A percentile compares a stretch with the other conserved stretches of the same genome.
Conservation (phyloP, 768 basidiomycete genomes). For the Boletus tylopilopsis region DNA sequence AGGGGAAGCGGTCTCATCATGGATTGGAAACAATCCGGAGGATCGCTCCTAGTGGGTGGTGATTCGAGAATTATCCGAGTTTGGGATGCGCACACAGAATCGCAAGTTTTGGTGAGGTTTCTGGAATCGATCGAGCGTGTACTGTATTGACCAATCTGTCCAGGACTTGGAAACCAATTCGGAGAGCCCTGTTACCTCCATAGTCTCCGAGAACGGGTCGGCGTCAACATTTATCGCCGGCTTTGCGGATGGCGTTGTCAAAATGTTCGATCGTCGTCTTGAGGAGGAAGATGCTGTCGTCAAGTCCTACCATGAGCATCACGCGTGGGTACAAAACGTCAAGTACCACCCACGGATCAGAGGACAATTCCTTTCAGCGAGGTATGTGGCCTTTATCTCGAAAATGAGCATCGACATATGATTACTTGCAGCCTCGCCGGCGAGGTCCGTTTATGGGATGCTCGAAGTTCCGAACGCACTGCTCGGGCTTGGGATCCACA, state of each 20-base stretch:
- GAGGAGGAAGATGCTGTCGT: constrained; percentile 82
- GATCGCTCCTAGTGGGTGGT: constrained; percentile 84
- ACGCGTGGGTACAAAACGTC: constrained; percentile 91
- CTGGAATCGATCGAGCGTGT: background rate
- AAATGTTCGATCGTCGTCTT: constrained; percentile 88
- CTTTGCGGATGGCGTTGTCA: constrained; percentile 88
- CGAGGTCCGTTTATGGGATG: constrained; percentile 88
- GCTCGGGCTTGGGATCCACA: constrained; percentile 61
- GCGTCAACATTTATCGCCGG: constrained; percentile 83
- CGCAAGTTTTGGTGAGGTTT: constrained; percentile 58
- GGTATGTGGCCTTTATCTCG: constrained; percentile 44
- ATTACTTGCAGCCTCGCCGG: constrained; percentile 67
- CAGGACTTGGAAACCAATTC: constrained; percentile 90
- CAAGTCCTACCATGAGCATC: constrained; percentile 66
- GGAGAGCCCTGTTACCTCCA: constrained; percentile 84
- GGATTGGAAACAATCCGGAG: constrained; percentile 91
- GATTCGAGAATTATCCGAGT: constrained; percentile 85
- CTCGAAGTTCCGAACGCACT: constrained; percentile 60
- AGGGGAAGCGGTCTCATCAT: constrained; percentile 82
- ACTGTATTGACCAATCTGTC: background rate
- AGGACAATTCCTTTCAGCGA: constrained; percentile 78
- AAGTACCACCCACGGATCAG: constrained; percentile 71
- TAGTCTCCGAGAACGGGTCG: constrained; percentile 72
- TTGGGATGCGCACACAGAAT: constrained; percentile 95
- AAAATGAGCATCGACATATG: background rate